phyloP scores from a whole-genome alignment of 345 rosid genomes.

The Camelina hispida region DNA sequence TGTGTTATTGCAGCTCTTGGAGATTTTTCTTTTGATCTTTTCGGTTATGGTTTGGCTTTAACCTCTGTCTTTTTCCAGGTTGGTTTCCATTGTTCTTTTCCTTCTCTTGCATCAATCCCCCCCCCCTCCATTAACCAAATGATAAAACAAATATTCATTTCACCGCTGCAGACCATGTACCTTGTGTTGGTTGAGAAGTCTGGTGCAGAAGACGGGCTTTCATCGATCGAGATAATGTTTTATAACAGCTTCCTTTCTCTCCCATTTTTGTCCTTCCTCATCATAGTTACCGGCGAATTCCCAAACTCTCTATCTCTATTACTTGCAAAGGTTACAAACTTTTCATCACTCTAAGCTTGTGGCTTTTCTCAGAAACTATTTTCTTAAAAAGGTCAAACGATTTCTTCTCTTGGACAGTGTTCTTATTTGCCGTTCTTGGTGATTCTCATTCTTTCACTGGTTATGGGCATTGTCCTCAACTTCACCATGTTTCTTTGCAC shows the following conservation, averaged over 20 bases:
- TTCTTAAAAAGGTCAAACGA: background rate
- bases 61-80: constrained; percentile 96
- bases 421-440: constrained; percentile 71
- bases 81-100: constrained; percentile 17
- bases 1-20: constrained; percentile 90
- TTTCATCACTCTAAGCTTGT: background rate
- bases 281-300: constrained; percentile 83
- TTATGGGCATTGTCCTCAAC: constrained; percentile 95
- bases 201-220: constrained; percentile 96
- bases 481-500: constrained; percentile 98
- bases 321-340: constrained; percentile 78
- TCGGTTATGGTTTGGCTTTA: constrained; percentile 90
- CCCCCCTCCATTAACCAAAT: background rate
- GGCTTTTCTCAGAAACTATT: constrained; percentile 18
- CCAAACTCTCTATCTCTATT: constrained; percentile 75
- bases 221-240: constrained; percentile 92
- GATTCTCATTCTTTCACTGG: constrained; percentile 72
- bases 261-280: constrained; percentile 80
- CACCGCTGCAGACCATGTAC: constrained; percentile 83
- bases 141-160: constrained; percentile 7
- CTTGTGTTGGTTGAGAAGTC: constrained; percentile 95
- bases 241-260: constrained; percentile 94
- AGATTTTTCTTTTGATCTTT: constrained; percentile 91
- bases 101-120: background rate
- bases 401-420: constrained; percentile 56